These are phyloP conservation scores for Russula sp. DNA, from an alignment of 768 basidiomycete genomes.

Conservation along the genomic window DNA sequence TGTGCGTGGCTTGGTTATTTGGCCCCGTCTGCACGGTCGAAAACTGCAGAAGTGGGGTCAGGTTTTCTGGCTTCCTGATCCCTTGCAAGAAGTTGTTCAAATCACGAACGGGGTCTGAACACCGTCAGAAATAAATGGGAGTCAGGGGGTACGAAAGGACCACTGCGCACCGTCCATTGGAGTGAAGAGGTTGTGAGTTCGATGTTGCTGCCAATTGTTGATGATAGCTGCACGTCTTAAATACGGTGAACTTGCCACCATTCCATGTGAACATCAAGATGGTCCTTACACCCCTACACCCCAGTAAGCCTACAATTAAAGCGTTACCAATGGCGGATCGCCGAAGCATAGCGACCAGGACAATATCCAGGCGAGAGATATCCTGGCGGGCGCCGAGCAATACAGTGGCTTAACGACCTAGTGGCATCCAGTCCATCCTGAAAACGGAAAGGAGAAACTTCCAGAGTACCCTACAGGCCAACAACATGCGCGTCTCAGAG, in stretches of 20 bases:
- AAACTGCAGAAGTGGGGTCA: not conserved
- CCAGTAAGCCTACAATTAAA: not conserved
- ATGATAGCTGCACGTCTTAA: not conserved
- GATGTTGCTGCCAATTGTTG: not conserved
- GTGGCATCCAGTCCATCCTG: not conserved
- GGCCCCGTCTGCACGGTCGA: not conserved
- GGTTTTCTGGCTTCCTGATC: not conserved
- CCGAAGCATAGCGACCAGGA: not conserved
- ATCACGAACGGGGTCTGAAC: constrained; percentile 1
- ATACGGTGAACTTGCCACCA: not conserved
- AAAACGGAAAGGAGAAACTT: not conserved
- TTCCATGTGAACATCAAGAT: not conserved
- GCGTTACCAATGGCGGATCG: not conserved
- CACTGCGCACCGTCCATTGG: not conserved
- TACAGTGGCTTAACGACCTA: not conserved
- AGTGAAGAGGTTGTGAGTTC: not conserved
- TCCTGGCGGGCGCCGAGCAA: not conserved
- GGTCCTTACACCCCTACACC: constrained; percentile 2
- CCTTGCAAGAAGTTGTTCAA: constrained; percentile 12
- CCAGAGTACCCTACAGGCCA: not conserved
- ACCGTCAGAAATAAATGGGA: not conserved
- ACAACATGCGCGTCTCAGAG: constrained; percentile 1
- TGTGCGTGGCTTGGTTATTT: not conserved
- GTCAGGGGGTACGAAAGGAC: not conserved
- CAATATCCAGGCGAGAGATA: not conserved